These are phyloP conservation scores for Ophiocordyceps polyrhachis-furcata DNA, from an alignment of 2,329 filamentous ascomycete genomes.

Conservation along the genomic window DNA sequence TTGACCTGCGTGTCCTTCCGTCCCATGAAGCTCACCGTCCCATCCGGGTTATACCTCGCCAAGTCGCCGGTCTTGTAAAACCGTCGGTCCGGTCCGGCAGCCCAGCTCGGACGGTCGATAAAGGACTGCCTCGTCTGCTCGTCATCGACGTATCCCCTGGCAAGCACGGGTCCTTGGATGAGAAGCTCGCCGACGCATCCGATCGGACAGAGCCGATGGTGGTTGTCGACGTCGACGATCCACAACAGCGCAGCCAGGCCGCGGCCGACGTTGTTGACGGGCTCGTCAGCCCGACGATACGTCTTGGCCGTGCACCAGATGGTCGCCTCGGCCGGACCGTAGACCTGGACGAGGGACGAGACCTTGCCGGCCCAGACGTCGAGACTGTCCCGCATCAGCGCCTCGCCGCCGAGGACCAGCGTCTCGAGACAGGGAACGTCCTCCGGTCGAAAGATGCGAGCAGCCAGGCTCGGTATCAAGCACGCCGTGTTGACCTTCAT, in stretches of 20 bases:
- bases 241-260: slow-evolving; percentile 1
- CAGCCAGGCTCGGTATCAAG: slow-evolving; percentile 3
- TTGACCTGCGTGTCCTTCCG: slow-evolving; percentile 4
- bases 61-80: not conserved
- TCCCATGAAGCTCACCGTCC: not conserved
- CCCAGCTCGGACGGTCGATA: not conserved
- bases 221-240: slow-evolving; percentile 2
- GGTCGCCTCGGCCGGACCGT: slow-evolving; percentile 2
- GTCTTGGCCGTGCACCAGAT: not conserved
- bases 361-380: slow-evolving; percentile 2
- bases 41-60: not conserved
- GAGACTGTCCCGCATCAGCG: not conserved
- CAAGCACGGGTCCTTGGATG: slow-evolving; percentile 3
- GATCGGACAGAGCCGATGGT: slow-evolving; percentile 1
- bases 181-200: slow-evolving; percentile 4
- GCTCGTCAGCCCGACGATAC: too few species aligned
- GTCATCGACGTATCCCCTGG: slow-evolving; percentile 3
- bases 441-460: slow-evolving; percentile 1
- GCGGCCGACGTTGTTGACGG: slow-evolving; percentile 1
- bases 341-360: slow-evolving; percentile 2
- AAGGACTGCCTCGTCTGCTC: not conserved
- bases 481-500: slow-evolving; percentile 1
- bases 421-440: slow-evolving; percentile 1
- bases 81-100: not conserved
- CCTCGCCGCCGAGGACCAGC: slow-evolving; percentile 3